phyloP scores from a whole-genome alignment of 2,329 filamentous ascomycete species.

The Cryphonectria carpinicola region DNA sequence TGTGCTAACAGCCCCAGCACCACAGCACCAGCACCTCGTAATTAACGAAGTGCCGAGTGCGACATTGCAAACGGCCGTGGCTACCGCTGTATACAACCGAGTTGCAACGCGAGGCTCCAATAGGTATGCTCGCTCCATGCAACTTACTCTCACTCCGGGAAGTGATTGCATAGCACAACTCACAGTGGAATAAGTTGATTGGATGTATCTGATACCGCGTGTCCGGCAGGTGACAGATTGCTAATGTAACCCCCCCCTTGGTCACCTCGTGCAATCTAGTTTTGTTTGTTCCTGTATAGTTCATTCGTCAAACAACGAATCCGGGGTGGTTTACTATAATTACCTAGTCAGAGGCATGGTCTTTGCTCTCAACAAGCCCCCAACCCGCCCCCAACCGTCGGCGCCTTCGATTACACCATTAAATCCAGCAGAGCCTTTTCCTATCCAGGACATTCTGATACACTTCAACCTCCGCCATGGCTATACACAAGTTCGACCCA shows the following conservation, averaged over 20 bases:
- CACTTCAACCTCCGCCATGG: not conserved
- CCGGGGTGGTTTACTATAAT: not conserved
- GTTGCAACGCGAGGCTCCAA: not conserved
- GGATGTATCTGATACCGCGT: not conserved
- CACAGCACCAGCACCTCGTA: not conserved
- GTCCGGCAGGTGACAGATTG: not conserved
- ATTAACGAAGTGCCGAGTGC: not conserved
- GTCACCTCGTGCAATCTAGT: not conserved
- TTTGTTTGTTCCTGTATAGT: not conserved
- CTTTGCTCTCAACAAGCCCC: not conserved
- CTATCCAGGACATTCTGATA: not conserved
- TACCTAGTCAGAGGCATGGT: too few relatives aligned
- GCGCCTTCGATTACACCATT: too few relatives aligned
- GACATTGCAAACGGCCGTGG: not conserved
- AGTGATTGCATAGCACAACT: not conserved
- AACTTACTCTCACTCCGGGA: not conserved
- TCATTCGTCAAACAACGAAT: too few relatives aligned
- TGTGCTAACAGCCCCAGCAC: too few relatives aligned
- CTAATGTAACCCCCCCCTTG: not conserved
- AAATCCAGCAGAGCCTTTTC: not conserved
- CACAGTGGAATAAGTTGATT: not conserved
- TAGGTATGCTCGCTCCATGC: not conserved
- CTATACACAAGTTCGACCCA: not conserved
- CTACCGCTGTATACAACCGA: not conserved
- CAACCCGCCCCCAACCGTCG: not conserved